Base-by-base conservation (phyloP, 1,284 basidiomycete genomes). In the Tausonia pullulans region DNA sequence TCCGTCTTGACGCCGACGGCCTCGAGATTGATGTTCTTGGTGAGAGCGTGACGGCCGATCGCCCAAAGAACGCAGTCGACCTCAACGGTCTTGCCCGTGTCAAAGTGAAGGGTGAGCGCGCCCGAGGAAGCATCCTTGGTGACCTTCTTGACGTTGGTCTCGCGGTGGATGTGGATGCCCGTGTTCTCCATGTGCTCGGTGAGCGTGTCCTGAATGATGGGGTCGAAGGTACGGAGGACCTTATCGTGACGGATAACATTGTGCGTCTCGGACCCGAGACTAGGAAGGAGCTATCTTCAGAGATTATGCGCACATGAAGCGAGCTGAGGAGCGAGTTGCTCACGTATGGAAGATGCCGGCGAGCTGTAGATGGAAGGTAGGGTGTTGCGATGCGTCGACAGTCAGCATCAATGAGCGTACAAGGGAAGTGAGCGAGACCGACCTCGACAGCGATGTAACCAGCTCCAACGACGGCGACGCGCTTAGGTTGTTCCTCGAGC, bases 361-460 rank as follows among this genome's bases (percentile, higher is more conserved):
- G 56, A 94, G 83, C 75, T 65, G 46, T 14, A 50, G 41, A 27
- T 4, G 4, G 16, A 27, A 4, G 5, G 27, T 5, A 14, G 16
- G 49, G 39, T 14, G 3, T 13, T 48, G 10, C 10, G 10, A 50
- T 51, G 50, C n/a, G 16, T 27, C 14, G 39, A 43, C 13, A 55
- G 27, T 9, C 43, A 14, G 14, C 14, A 16, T 10, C 9, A 60
- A 27, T n/a, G 70, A 69, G 41, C 72, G 72, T 10, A 75, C 72
- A 40, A 71, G 69, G 65, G 27, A 27, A 27, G 76, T 70, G 57
- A 72, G 72, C 9, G 72, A 73, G 9, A 78, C 68, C 68, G 40
- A 65, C 63, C 63, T 98, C 95, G 69, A 98, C 90, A 39, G 92
- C 91, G 71, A 98, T 98, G 78, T 98, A 98, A 4, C 95, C 95